Conservation (phyloP, 2,329 filamentous ascomycete genomes). For the Aspergillus floridensis region DNA sequence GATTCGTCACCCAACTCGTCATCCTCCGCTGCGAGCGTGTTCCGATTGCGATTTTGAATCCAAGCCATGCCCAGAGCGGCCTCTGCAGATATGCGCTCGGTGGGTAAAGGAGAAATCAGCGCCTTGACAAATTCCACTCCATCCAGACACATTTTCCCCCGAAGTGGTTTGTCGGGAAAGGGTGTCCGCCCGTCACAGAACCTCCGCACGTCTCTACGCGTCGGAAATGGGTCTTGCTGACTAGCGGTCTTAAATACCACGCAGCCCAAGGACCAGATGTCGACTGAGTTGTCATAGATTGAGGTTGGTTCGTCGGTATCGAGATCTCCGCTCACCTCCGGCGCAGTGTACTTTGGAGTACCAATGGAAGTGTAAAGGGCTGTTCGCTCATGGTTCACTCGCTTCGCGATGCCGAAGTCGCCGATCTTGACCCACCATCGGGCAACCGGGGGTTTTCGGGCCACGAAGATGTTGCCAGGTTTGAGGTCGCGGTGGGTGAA, state of each 20-base stretch:
- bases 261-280: background rate
- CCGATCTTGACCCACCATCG: constrained; percentile 1
- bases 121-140: background rate
- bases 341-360: background rate
- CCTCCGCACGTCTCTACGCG: background rate
- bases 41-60: background rate
- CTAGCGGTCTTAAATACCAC: background rate
- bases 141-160: background rate
- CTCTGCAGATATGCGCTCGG: background rate
- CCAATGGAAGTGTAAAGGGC: background rate
- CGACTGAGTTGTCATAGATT: background rate
- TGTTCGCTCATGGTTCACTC: background rate
- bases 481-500: constrained; percentile 1
- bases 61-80: background rate
- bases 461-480: background rate
- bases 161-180: background rate
- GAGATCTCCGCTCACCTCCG: background rate
- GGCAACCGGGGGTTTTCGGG: background rate
- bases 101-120: background rate
- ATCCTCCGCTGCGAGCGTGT: too few species aligned
- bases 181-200: background rate
- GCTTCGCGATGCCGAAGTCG: background rate
- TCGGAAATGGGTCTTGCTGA: background rate
- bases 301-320: background rate
- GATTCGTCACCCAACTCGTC: too few species aligned